Base-by-base conservation (phyloP, 2,329 filamentous ascomycete species). In the Ilyonectria mors-panacis region DNA sequence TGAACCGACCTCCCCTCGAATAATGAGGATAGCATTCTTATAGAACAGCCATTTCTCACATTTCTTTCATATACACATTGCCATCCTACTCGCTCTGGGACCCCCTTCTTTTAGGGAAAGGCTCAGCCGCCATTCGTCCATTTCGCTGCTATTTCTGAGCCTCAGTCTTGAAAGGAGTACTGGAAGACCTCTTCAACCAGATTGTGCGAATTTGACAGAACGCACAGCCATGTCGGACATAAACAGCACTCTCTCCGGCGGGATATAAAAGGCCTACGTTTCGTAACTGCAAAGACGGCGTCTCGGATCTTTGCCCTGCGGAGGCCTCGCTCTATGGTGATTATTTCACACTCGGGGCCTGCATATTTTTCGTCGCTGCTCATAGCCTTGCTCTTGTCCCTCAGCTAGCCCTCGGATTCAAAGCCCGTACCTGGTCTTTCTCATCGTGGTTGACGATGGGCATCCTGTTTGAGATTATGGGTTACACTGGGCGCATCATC, bases 401-500 rank as follows among this genome's bases (percentile, higher is more conserved):
- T 42, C 39, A 42, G 8, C 15, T 42, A 17, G 39, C n/a, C 6
- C 80, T 82, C 2, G 81, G 78, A 3, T 65, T 78, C 23, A 73
- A 72, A 35, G 79, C 79, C 33, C 76, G 78, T 21, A 79, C 80
- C 2, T 86, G 84, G 75, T 81, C 80, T 1, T 76, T 80, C 35
- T 80, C 79, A 9, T 72, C 83, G 3, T 74, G 69, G 67, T 69
- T 77, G 10, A 77, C 74, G 3, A 73, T 82, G 12, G 84, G 82
- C 1, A 81, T 79, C 9, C 70, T 82, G 4, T 77, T 81, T 33
- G 84, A 85, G 70, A 64, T 79, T 21, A 73, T 83, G 10, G 83
- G 83, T 5, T 85, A 85, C 54, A 78, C 73, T 10, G 82, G 81
- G 10, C 78, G 83, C 39, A 70, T 84, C 13, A 77, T 83, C 44